phyloP scores from a whole-genome alignment of 768 basidiomycete species.

The Kwoniella sp. region DNA sequence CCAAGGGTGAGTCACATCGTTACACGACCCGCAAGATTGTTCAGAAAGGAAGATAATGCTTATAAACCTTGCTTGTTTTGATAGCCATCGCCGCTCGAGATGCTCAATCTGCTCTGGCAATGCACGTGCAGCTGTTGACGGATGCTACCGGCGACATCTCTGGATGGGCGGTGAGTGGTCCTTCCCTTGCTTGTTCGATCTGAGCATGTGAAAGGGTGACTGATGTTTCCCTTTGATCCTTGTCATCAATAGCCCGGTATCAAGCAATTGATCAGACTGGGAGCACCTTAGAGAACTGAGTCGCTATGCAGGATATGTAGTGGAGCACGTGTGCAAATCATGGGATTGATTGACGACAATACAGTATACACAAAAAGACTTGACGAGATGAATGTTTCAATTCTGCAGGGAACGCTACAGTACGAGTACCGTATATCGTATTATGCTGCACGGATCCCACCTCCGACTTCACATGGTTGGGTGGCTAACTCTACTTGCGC shows the following conservation, averaged over 20 bases:
- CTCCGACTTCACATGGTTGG: no score
- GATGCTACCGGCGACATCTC: conserved; percentile 76
- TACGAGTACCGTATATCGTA: no score
- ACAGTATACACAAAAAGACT: conserved; percentile 6
- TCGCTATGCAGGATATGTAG: no score
- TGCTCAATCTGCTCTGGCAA: conserved; percentile 72
- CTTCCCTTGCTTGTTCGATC: neutral
- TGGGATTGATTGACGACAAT: conserved; percentile 3
- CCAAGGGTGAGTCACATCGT: conserved; percentile 73
- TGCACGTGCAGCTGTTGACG: conserved; percentile 85
- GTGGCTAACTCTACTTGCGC: no score
- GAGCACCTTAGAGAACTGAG: conserved; percentile 14
- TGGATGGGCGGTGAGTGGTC: conserved; percentile 50
- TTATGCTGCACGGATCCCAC: no score
- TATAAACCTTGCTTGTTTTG: conserved; percentile 8
- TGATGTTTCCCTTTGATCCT: conserved; percentile 59
- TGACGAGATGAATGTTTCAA: conserved; percentile 12
- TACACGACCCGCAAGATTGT: no score
- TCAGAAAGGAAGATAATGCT: no score
- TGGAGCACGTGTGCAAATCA: neutral
- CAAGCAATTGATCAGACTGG: conserved; percentile 72
- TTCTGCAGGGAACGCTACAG: no score
- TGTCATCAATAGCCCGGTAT: conserved; percentile 76
- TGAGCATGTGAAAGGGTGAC: neutral
- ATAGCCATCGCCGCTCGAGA: conserved; percentile 85